phyloP scores from a whole-genome alignment of 2,329 filamentous ascomycete species.

The Alternaria longipes region DNA sequence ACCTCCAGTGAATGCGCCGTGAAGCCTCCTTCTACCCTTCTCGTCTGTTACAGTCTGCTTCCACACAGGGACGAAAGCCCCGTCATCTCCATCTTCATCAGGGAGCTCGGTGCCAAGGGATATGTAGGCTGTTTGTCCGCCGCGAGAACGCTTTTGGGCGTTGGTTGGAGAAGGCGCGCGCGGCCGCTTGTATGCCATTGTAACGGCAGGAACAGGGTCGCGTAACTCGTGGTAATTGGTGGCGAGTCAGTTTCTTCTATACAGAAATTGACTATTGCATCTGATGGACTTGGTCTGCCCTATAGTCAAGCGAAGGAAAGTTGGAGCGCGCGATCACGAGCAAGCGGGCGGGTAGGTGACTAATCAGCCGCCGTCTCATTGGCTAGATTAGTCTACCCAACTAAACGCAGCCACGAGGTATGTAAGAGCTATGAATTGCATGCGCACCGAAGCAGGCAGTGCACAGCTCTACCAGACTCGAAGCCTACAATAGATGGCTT shows the following conservation, averaged over 20 bases:
- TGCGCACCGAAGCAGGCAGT: not conserved
- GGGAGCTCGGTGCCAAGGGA: slow-evolving; percentile 79
- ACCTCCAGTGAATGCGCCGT: slow-evolving; percentile 95
- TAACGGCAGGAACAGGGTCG: not conserved
- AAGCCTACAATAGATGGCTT: not conserved
- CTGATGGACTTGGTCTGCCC: not conserved
- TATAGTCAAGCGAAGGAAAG: slow-evolving; percentile 2
- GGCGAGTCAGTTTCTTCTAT: not conserved
- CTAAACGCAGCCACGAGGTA: not conserved
- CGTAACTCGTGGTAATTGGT: not conserved
- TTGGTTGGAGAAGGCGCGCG: slow-evolving; percentile 39
- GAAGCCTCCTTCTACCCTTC: slow-evolving; percentile 85
- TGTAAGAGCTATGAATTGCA: not conserved
- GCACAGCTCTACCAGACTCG: not conserved
- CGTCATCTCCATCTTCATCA: slow-evolving; percentile 81
- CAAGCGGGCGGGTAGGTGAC: slow-evolving; percentile 7
- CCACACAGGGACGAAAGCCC: slow-evolving; percentile 93
- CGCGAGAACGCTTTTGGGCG: slow-evolving; percentile 77
- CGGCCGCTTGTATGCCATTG: slow-evolving; percentile 48
- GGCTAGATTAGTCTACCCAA: not conserved
- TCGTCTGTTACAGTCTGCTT: slow-evolving; percentile 98
- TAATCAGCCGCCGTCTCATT: slow-evolving; percentile 11
- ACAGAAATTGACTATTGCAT: not conserved
- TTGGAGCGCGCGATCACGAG: slow-evolving; percentile 8
- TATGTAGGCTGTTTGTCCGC: slow-evolving; percentile 56